Conservation (phyloP, 345 rosid genomes). For the Geranium brycei region DNA sequence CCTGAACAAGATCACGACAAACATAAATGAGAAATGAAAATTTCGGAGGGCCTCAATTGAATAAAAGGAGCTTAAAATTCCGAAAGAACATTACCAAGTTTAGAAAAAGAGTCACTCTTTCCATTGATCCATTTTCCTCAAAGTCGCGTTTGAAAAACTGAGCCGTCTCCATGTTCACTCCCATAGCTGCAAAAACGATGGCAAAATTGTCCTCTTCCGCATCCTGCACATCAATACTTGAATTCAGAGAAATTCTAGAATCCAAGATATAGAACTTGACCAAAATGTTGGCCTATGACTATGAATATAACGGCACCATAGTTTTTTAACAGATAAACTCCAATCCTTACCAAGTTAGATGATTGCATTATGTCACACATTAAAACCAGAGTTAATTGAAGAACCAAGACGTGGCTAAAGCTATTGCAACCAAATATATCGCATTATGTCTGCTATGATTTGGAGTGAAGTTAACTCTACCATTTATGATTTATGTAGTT, state of each 20-base stretch:
- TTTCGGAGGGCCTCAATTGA: not conserved
- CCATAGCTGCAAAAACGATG: conserved; percentile 97
- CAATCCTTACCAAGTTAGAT: not conserved
- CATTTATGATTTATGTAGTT: too few relatives aligned
- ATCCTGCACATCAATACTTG: conserved; percentile 32
- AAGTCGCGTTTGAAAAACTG: conserved; percentile 96
- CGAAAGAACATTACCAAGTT: conserved; percentile 40
- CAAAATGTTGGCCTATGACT: not conserved
- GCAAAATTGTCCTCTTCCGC: conserved; percentile 90
- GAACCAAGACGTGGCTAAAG: too few relatives aligned
- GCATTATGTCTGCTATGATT: too few relatives aligned
- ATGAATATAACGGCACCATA: too few relatives aligned
- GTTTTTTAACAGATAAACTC: not conserved
- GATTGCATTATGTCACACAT: too few relatives aligned
- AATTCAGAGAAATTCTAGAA: not conserved
- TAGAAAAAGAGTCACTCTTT: conserved; percentile 86
- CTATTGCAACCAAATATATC: too few relatives aligned
- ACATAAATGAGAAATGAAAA: not conserved
- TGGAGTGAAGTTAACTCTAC: too few relatives aligned
- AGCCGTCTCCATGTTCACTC: conserved; percentile 97
- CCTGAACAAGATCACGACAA: conserved; percentile 31
- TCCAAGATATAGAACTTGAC: not conserved
- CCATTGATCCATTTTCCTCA: conserved; percentile 99
- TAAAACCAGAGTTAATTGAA: too few relatives aligned
- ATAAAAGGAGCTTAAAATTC: not conserved